Conservation (phyloP, 2,329 filamentous ascomycete genomes). For the Anthostomella pinea region DNA sequence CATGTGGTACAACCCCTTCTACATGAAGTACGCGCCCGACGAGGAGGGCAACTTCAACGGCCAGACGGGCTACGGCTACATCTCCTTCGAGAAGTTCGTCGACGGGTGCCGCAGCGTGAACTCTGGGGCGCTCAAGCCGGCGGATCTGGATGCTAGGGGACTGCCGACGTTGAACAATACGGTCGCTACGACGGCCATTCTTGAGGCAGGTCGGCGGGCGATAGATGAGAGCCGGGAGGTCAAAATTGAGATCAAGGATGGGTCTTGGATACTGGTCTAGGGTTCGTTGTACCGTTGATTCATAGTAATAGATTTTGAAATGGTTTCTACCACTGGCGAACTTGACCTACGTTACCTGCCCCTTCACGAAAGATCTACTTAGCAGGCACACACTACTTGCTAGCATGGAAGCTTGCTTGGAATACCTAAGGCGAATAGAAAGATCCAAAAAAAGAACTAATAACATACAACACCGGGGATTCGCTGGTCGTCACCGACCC, state of each 20-base stretch:
- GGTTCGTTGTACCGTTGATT: neutral
- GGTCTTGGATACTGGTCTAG: slow-evolving; percentile 63
- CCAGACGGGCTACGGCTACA: slow-evolving; percentile 88
- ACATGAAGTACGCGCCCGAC: slow-evolving; percentile 91
- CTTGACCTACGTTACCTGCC: too few species aligned
- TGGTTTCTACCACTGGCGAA: slow-evolving; percentile 2
- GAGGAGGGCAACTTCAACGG: slow-evolving; percentile 93
- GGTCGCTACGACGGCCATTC: slow-evolving; percentile 84
- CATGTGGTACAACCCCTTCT: slow-evolving; percentile 91
- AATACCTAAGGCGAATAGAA: too few species aligned
- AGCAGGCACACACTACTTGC: too few species aligned
- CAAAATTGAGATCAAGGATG: slow-evolving; percentile 65
- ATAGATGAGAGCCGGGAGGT: slow-evolving; percentile 80
- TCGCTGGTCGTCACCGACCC: too few species aligned
- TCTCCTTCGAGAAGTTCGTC: slow-evolving; percentile 94
- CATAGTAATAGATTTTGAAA: too few species aligned
- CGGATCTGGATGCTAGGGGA: slow-evolving; percentile 74
- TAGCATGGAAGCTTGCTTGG: too few species aligned
- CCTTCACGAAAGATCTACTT: too few species aligned
- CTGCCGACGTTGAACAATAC: slow-evolving; percentile 87
- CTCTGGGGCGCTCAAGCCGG: slow-evolving; percentile 66
- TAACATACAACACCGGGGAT: too few species aligned
- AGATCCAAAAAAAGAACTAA: too few species aligned
- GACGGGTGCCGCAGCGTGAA: slow-evolving; percentile 81
- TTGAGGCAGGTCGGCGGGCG: slow-evolving; percentile 81